Evolutionary conservation across 306 rosid species (phyloP).

Genomic region (Prunus salicina): DNA sequence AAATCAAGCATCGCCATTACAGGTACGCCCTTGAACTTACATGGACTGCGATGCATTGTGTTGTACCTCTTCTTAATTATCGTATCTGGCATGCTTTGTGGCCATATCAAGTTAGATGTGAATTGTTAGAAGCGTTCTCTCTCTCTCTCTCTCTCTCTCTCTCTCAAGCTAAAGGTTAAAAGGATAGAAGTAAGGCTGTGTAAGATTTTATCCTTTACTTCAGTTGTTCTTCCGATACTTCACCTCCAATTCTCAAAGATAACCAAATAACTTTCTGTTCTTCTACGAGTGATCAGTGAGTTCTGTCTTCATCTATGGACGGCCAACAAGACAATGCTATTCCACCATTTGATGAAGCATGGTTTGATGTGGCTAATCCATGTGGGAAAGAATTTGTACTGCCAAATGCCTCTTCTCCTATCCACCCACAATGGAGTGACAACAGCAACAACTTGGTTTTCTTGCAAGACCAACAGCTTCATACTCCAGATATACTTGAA

Average conservation of each 20-base stretch:
- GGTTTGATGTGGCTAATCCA: slow-evolving; percentile 14
- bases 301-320: background rate
- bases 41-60: background rate
- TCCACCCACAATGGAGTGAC: background rate
- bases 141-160: background rate
- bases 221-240: too few species aligned
- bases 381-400: slow-evolving; percentile 20
- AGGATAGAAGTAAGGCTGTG: too few species aligned
- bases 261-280: background rate
- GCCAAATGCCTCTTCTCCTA: slow-evolving; percentile 5
- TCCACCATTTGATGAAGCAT: background rate
- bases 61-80: background rate
- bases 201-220: too few species aligned
- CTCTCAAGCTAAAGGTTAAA: background rate
- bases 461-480: background rate
- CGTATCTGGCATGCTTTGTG: background rate
- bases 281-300: background rate
- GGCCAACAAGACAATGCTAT: background rate
- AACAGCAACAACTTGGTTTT: background rate
- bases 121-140: background rate
- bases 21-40: background rate
- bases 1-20: too few species aligned
- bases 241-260: too few species aligned
- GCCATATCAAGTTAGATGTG: background rate
- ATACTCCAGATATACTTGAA: background rate